Percentiles rank a stretch among this genome's conserved stretches.
Evolutionary conservation across 2,329 filamentous ascomycete species (phyloP).

Genomic region (Ascochyta rabiei): DNA sequence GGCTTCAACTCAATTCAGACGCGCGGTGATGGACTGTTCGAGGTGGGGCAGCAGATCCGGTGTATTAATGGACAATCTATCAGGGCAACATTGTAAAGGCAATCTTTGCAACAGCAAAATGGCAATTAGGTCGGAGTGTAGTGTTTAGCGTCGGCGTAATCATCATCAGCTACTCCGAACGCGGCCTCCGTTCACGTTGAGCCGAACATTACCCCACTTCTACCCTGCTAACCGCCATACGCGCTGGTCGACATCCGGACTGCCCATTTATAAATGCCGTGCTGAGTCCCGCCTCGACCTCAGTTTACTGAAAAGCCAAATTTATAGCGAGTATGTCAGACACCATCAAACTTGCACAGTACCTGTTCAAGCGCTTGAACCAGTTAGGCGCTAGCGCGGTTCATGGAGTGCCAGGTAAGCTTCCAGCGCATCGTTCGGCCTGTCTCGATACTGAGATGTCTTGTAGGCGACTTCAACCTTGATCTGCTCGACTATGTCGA

Average conservation of each 20-base stretch:
- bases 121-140: too few relatives aligned
- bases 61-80: neutral
- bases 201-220: too few relatives aligned
- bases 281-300: too few relatives aligned
- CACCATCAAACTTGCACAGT: slow-evolving; percentile 32
- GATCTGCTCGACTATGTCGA: slow-evolving; percentile 44
- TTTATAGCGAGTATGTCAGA: neutral
- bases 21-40: neutral
- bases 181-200: too few relatives aligned
- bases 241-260: neutral
- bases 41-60: neutral
- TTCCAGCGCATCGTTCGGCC: neutral
- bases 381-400: slow-evolving; percentile 49
- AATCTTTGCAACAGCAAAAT: too few relatives aligned
- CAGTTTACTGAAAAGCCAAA: neutral
- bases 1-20: neutral
- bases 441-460: neutral
- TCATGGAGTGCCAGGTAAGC: slow-evolving; percentile 49
- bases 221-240: neutral
- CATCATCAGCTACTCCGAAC: too few relatives aligned
- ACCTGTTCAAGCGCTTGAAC: slow-evolving; percentile 33
- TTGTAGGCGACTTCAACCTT: slow-evolving; percentile 39
- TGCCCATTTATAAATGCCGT: too few relatives aligned
- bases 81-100: too few relatives aligned
- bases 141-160: too few relatives aligned